These are phyloP conservation scores for Sugiyamaella castrensis DNA, from an alignment of 1,139 yeast genomes.

Conservation along the genomic window DNA sequence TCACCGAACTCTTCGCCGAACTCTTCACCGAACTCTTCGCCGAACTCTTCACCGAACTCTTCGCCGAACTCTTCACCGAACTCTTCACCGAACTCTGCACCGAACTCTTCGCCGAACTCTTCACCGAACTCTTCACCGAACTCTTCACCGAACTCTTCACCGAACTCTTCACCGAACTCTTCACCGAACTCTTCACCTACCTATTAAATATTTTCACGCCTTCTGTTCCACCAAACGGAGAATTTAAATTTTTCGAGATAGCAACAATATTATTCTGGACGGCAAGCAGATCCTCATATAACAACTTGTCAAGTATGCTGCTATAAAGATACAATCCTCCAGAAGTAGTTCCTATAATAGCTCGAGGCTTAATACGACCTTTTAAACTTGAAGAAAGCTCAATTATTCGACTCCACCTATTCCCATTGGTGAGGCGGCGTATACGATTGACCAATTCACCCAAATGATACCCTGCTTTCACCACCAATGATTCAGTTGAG, in stretches of 20 bases:
- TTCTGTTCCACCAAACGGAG: slow-evolving; percentile 6
- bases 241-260: neutral
- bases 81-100: no score
- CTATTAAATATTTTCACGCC: neutral
- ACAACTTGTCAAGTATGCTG: neutral
- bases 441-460: slow-evolving; percentile 12
- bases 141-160: no score
- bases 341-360: slow-evolving; percentile 10
- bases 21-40: no score
- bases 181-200: slow-evolving; percentile 1
- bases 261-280: slow-evolving; percentile 1
- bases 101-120: no score
- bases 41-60: no score
- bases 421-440: neutral
- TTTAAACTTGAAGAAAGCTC: neutral
- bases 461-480: slow-evolving; percentile 1
- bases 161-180: no score
- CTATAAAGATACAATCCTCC: slow-evolving; percentile 14
- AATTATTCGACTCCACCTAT: slow-evolving; percentile 6
- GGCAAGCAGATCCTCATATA: neutral
- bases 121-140: no score
- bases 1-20: no score
- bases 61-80: no score
- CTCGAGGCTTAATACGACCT: neutral
- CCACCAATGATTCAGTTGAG: neutral